Evolutionary conservation across 129 eudicot genomes (phyloP).

Genomic region (Flaveria robusta): DNA sequence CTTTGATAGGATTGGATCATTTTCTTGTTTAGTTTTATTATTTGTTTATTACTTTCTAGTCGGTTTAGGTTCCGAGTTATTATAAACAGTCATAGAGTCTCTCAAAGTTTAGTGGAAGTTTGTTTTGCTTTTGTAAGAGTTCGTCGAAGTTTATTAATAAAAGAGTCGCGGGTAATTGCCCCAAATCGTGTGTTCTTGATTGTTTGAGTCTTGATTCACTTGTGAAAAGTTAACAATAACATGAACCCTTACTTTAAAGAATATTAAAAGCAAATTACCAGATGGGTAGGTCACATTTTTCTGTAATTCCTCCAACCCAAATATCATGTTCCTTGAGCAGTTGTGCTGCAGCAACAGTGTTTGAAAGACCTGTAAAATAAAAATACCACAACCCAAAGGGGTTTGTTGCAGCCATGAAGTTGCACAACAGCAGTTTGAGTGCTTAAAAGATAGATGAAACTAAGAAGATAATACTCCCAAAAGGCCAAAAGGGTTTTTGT

Average conservation of each 20-base stretch:
- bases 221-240: background rate
- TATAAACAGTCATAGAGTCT: no score
- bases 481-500: no score
- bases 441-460: background rate
- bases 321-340: background rate
- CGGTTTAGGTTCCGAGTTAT: no score
- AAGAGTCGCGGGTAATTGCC: no score
- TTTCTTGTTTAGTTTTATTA: no score
- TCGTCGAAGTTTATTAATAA: no score
- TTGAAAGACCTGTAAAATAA: constrained; percentile 4
- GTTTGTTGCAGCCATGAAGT: background rate
- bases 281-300: background rate
- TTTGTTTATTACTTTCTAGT: no score
- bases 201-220: no score
- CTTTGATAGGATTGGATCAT: no score
- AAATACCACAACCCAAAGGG: constrained; percentile 2
- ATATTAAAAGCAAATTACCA: background rate
- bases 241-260: background rate
- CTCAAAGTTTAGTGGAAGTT: no score
- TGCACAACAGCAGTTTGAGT: background rate
- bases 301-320: background rate
- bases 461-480: background rate
- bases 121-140: no score
- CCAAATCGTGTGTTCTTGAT: no score
- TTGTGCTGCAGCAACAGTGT: constrained; percentile 5